Conservation (phyloP, 352 stramenopile species). For the Phytophthora pistaciae region DNA sequence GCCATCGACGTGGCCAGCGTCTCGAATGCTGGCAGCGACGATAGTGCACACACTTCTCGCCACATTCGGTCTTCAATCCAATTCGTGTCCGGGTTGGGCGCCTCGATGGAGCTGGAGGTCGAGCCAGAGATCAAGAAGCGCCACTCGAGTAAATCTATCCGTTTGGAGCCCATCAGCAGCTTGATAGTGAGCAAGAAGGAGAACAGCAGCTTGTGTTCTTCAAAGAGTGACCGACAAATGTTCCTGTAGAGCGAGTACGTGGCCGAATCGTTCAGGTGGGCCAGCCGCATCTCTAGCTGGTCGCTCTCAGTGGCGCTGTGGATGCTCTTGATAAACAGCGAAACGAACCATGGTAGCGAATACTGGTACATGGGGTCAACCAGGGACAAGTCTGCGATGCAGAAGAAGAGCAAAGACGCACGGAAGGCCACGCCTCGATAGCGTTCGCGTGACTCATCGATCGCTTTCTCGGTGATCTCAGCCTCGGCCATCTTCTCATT, state of each 20-base stretch:
- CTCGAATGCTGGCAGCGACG: conserved; percentile 75
- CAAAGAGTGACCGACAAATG: conserved; percentile 94
- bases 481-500: conserved; percentile 94
- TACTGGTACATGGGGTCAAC: conserved; percentile 97
- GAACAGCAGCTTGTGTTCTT: conserved; percentile 95
- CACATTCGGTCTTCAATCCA: conserved; percentile 84
- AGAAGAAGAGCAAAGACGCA: conserved; percentile 93
- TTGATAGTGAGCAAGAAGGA: conserved; percentile 94
- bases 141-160: conserved; percentile 93
- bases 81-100: conserved; percentile 73
- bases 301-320: conserved; percentile 83
- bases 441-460: conserved; percentile 90
- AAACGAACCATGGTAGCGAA: conserved; percentile 94
- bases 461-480: conserved; percentile 92
- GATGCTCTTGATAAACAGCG: conserved; percentile 92
- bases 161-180: conserved; percentile 72
- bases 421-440: conserved; percentile 92
- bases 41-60: conserved; percentile 79
- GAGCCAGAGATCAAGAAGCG: conserved; percentile 94
- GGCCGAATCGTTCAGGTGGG: conserved; percentile 92
- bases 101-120: conserved; percentile 62
- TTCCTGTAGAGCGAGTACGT: conserved; percentile 96
- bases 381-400: conserved; percentile 90
- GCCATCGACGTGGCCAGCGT: conserved; percentile 61
- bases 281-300: conserved; percentile 84